Evolutionary conservation across 176 grass and related monocot genomes (phyloP), one percentile per base, ranked within the genome.

Genomic region (Thinopyrum elongatum): DNA sequence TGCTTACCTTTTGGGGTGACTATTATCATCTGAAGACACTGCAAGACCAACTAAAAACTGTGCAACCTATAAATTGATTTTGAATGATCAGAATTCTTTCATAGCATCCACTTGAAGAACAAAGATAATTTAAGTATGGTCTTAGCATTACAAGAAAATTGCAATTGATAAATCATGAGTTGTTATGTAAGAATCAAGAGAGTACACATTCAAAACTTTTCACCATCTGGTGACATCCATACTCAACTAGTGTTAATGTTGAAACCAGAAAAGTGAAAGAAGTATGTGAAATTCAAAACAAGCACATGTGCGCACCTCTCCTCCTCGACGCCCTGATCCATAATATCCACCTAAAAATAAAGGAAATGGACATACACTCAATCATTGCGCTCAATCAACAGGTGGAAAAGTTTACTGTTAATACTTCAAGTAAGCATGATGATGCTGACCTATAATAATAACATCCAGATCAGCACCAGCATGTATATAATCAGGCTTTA

Each of bases 11-110:
- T 98, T 98, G 11, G 93, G 95, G 67, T 94, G 90, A 89, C 88
- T 92, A 76, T 77, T 90, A 89, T 91, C 86, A 86, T 98, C 91
- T 88, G 89, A 88, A 88, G 66, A 91, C 74, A 94, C 93, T 26
- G 95, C 91, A 83, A 98, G 93, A 89, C 95, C 95, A 85, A 98
- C 63, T 82, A 98, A 90, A 89, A 95, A 98, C 83, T 98, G 95
- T 83, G 95, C 90, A 30, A 98, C 93, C 95, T 98, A 83, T 65
- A 84, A 89, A 79, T 33, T 17, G 65, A 26, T 74, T 86, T 86
- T 51, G 31, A 74, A 86, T 39, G 10, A 83, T 73, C 13, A 79
- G 74, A 26, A 65, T n/a, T 29, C 59, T 35, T 80, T 33, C 62
- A 74, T 65, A 70, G 34, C 72, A 86, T 34, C 80, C 61, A 66